phyloP scores from a whole-genome alignment of 2,329 filamentous ascomycete species.

The Exophiala dermatitidis region DNA sequence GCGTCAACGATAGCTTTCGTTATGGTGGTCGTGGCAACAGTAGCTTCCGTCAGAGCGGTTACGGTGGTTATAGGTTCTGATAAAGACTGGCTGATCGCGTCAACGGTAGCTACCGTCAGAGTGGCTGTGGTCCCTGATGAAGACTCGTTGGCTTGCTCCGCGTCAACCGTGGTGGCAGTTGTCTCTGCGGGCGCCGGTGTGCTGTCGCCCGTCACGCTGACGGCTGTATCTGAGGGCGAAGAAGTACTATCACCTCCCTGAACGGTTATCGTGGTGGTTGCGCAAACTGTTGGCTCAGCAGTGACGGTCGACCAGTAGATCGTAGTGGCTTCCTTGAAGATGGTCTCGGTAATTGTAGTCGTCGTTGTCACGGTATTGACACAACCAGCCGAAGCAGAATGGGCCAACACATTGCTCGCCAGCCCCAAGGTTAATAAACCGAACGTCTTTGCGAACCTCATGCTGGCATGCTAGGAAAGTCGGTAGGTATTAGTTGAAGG shows the following conservation, averaged over 20 bases:
- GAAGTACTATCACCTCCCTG: constrained; percentile 1
- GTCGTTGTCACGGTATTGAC: background rate
- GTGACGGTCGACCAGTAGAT: constrained; percentile 10
- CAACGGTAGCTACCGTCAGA: too few relatives aligned
- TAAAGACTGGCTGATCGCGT: background rate
- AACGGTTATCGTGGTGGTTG: constrained; percentile 10
- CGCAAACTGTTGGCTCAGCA: constrained; percentile 7
- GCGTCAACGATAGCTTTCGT: background rate
- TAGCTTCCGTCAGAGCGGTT: background rate
- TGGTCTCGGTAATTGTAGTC: constrained; percentile 8
- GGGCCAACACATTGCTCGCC: constrained; percentile 1
- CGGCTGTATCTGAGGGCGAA: background rate
- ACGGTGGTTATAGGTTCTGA: background rate
- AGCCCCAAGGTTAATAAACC: constrained; percentile 7
- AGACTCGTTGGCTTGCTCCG: background rate
- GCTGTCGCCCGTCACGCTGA: background rate
- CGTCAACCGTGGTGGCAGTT: background rate
- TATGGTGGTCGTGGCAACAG: background rate
- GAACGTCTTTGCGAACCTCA: constrained; percentile 7
- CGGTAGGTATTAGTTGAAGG: background rate
- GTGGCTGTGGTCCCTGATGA: background rate
- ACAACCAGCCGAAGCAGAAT: background rate
- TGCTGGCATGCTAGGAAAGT: background rate
- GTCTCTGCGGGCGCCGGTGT: background rate
- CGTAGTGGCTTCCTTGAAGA: constrained; percentile 12